Evolutionary conservation across 345 rosid species (phyloP), one percentile per base, ranked within the genome.

Genomic region (Boechera retrofracta): DNA sequence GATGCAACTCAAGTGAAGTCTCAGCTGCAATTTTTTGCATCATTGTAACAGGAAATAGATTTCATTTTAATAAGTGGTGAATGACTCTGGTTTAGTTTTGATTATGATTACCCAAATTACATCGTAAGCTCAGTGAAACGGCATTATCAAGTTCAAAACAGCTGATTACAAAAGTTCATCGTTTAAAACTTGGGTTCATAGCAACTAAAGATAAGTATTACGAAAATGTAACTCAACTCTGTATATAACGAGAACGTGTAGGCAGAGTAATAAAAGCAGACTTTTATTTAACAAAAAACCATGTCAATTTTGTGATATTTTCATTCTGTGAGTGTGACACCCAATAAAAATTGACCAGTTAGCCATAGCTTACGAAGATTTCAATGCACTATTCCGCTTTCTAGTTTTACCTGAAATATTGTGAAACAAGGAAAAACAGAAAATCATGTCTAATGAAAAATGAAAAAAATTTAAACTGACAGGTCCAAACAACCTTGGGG

Each of bases 1-100:
- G 56, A 28, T 64, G 76, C 47, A 63, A 35, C 58, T 70, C 29
- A 35, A 44, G 28, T 18, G 21, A 71, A 38, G 65, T 55, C 29
- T 54, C 66, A 44, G 24, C 1, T 29, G 15, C 24, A 32, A 13
- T 3, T 10, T 18, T 54, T 71, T 45, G 60, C 80, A 26, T 64
- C 72, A 49, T 48, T 78, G 77, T 77, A 77, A 71, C 18, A 47
- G 45, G 12, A 64, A 52, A 15, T 48, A 64, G 31, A 29, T 49
- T 48, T 70, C 1, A 18, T 29, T 7, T 59, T 33, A 11, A 18
- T 24, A 47, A 9, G 58, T 10, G 52, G 31, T 71, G 41, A 10
- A 47, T 1, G 5, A 7, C 16, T 47, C 45, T 56, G 26, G 33
- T 63, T 24, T 77, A 35, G 58, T 68, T 62, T 41, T 21, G 13